phyloP scores from a whole-genome alignment of 495 filamentous ascomycete species.

The Talaromyces thailandensis region DNA sequence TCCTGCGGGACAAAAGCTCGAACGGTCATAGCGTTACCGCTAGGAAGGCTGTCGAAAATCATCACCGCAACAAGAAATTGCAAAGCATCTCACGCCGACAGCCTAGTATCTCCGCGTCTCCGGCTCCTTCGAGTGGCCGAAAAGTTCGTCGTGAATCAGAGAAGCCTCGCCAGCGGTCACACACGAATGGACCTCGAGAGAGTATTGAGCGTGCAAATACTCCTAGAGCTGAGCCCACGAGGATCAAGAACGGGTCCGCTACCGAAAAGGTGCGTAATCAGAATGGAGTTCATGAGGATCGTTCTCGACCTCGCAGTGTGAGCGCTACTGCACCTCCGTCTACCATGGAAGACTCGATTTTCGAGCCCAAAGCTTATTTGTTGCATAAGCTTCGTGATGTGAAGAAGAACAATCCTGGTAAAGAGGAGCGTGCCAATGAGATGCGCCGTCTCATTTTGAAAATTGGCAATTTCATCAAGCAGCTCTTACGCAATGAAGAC shows the following conservation, averaged over 20 bases:
- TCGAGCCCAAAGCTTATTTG: conserved; percentile 44
- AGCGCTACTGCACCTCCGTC: conserved; percentile 10
- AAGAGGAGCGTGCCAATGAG: conserved; percentile 44
- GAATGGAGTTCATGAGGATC: conserved; percentile 25
- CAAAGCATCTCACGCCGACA: conserved; percentile 27
- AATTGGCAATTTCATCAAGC: conserved; percentile 40
- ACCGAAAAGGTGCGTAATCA: conserved; percentile 7
- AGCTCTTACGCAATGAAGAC: conserved; percentile 3
- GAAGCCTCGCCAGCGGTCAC: conserved; percentile 38
- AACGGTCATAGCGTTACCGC: conserved; percentile 55
- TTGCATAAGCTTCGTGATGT: conserved; percentile 51
- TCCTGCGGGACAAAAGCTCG: conserved; percentile 71
- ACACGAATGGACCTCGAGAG: conserved; percentile 37
- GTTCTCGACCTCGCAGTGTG: conserved; percentile 18
- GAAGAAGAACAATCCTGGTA: conserved; percentile 52
- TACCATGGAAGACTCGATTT: conserved; percentile 33
- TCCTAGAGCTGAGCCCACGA: conserved; percentile 13
- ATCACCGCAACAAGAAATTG: conserved; percentile 73
- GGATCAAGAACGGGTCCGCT: not conserved
- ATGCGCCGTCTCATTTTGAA: conserved; percentile 35
- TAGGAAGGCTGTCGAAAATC: conserved; percentile 78
- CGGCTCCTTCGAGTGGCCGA: conserved; percentile 37
- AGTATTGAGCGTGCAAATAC: conserved; percentile 38
- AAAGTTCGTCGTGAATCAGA: conserved; percentile 44
- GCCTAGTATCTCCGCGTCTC: conserved; percentile 43